Base-by-base conservation (phyloP, 495 filamentous ascomycete species). In the Tuber aestivum region DNA sequence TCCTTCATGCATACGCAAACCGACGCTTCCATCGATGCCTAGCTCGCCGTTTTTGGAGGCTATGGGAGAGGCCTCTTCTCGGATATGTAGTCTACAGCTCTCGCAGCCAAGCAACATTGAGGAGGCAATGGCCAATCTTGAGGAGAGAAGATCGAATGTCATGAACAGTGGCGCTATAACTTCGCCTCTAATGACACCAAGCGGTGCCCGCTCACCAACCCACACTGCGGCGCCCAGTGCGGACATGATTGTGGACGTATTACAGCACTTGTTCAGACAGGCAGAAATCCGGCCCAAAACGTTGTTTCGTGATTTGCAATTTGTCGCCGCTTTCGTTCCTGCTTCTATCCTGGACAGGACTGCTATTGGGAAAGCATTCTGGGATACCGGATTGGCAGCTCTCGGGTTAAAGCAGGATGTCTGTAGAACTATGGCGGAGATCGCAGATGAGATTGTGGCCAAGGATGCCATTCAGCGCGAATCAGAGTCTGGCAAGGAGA, bases 251-350 rank as follows among this genome's bases (percentile, higher is more conserved):
- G 90, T 94, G 42, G 89, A 92, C 70, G 88, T 94, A 12, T 85
- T 99, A 1, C 91, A 94, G 73, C 87, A 89, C 9, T 88, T 99
- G 23, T 93, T 99, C 83, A 88, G 91, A 65, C 89, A 93, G 80
- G 84, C 89, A 8, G 88, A 91, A 20, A 88, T 95, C 74, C 91
- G 95, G 69, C 95, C 95, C 0, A 93, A 92, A 84, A 95, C 95
- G 0, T 87, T 99, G 1, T 98, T 97, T 86, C 92, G 95, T 41
- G 95, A 99, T 82, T 85, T 99, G 14, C 95, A 99, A 82, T 97
- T 93, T 82, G 97, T 99, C 78, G 93, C 95, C 5, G 91, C 95
- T 0, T 97, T 99, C 81, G 91, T 97, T 38, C 92, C 95, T 10
- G 86, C 90, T 14, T 87, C 90, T 10, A 89, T 92, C 12, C 87